These are phyloP conservation scores for Metarhizium album DNA, from an alignment of 2,329 filamentous ascomycete species.

Conservation along the genomic window DNA sequence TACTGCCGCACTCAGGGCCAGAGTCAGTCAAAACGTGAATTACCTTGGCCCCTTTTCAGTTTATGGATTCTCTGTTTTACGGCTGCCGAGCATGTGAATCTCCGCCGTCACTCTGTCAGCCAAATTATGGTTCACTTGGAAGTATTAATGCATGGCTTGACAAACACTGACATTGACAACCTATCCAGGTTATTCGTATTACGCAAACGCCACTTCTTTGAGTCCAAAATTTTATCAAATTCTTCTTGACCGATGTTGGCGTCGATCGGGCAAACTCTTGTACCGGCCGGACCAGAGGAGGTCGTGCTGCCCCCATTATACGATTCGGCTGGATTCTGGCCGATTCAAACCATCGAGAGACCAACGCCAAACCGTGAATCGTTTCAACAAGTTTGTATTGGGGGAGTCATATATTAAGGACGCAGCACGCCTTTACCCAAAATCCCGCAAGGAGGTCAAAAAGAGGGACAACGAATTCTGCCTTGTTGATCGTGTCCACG, in stretches of 20 bases:
- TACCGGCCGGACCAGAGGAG: constrained; percentile 69
- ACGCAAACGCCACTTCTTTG: constrained; percentile 50
- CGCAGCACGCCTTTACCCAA: constrained; percentile 52
- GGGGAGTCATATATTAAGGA: constrained; percentile 58
- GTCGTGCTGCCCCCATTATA: constrained; percentile 89
- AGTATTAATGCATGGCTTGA: not conserved
- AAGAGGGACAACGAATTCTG: constrained; percentile 58
- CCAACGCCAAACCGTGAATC: constrained; percentile 65
- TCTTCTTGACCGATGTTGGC: constrained; percentile 67
- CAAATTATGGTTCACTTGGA: not conserved
- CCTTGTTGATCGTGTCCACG: constrained; percentile 56
- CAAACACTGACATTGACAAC: constrained; percentile 16
- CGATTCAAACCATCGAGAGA: constrained; percentile 57
- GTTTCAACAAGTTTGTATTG: constrained; percentile 61
- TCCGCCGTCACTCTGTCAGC: not conserved
- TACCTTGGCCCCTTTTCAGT: not conserved
- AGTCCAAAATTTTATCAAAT: constrained; percentile 58
- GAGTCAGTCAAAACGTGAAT: constrained; percentile 39
- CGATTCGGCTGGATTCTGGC: constrained; percentile 58
- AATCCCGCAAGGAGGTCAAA: constrained; percentile 53
- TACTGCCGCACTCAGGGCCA: constrained; percentile 38
- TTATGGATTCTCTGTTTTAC: not conserved
- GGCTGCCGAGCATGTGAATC: not conserved
- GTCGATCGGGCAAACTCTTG: constrained; percentile 58
- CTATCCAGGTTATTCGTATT: constrained; percentile 59